Percentiles rank a stretch among this genome's conserved stretches.
These are phyloP conservation scores for Plasmodium blacklocki DNA, from an alignment of 169 alveolate species.

Conservation along the genomic window DNA sequence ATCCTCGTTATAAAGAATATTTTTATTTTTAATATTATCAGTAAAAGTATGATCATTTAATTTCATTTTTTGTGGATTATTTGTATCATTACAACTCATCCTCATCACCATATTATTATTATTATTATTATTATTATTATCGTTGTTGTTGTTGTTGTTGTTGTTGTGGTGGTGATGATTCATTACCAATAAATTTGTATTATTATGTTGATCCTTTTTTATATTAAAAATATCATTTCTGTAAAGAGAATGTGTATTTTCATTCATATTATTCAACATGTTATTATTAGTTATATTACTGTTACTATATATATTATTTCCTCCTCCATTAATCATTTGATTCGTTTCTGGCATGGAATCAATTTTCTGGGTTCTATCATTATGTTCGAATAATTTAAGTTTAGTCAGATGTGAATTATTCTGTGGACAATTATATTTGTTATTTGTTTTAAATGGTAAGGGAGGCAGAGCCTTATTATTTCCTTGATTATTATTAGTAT, in stretches of 20 bases:
- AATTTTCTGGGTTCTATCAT: not conserved
- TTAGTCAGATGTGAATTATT: not conserved
- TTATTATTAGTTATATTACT: not conserved
- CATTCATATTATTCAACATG: not conserved
- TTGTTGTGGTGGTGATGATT: not conserved
- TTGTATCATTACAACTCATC: not conserved
- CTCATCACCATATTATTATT: not conserved
- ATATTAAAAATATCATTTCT: not conserved
- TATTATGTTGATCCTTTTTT: not conserved
- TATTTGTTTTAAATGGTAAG: conserved; percentile 11
- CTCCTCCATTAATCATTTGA: not conserved
- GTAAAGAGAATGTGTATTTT: not conserved
- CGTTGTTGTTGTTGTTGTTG: not conserved
- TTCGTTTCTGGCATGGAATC: not conserved
- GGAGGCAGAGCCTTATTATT: conserved; percentile 16
- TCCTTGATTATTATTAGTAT: not conserved
- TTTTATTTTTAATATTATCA: conserved; percentile 2
- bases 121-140: not conserved
- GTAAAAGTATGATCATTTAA: not conserved
- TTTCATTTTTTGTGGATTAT: not conserved
- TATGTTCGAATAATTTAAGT: conserved; percentile 26
- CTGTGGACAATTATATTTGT: not conserved
- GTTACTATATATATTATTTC: not conserved
- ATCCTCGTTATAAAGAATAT: not conserved
- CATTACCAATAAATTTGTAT: too few species aligned